Conservation (phyloP, 352 stramenopile genomes). For the Peronosclerospora sorghi region DNA sequence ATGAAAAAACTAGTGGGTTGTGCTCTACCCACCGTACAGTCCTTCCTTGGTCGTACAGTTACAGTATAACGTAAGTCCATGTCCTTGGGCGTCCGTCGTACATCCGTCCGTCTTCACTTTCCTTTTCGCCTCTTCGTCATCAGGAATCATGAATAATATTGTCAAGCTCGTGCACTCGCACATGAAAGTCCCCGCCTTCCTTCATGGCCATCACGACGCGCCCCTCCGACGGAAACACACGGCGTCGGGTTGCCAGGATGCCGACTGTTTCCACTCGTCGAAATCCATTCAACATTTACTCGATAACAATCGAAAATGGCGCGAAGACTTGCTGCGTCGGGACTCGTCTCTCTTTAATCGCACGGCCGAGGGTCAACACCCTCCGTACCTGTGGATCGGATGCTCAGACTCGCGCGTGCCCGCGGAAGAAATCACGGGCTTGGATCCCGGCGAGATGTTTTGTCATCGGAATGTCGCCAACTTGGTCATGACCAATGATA, state of each 20-base stretch:
- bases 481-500: conserved; percentile 51
- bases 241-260: background rate
- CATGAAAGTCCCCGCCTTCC: too few relatives aligned
- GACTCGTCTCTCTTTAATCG: conserved; percentile 65
- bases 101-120: too few relatives aligned
- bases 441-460: conserved; percentile 79
- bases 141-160: too few relatives aligned
- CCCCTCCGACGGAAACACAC: too few relatives aligned
- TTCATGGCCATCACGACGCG: too few relatives aligned
- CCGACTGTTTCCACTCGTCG: conserved; percentile 18
- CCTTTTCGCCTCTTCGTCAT: too few relatives aligned
- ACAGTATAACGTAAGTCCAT: too few relatives aligned
- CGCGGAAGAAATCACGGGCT: conserved; percentile 75
- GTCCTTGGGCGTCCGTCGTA: too few relatives aligned
- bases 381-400: conserved; percentile 84
- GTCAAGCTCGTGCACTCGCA: too few relatives aligned
- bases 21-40: too few relatives aligned
- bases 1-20: too few relatives aligned
- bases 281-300: conserved; percentile 47
- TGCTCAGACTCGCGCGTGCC: conserved; percentile 82
- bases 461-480: conserved; percentile 86
- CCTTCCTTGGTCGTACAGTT: too few relatives aligned
- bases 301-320: conserved; percentile 66
- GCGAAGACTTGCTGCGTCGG: conserved; percentile 34
- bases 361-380: conserved; percentile 51